phyloP scores from a whole-genome alignment of 257 asterid genomes.

The Solanum neorickii region DNA sequence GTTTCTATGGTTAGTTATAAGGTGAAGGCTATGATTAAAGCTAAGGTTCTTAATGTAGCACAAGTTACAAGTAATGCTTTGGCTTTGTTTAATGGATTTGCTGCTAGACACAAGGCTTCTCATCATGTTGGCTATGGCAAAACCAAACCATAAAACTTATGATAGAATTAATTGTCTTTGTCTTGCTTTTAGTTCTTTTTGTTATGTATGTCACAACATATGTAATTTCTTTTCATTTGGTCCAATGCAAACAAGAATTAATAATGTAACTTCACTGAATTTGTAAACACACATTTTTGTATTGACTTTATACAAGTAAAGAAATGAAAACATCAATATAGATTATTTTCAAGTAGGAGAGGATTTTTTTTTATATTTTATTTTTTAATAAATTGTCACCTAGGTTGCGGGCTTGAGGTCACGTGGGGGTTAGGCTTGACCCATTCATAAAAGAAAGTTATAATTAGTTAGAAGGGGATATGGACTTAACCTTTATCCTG shows the following conservation, averaged over 20 bases:
- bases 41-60: constrained; percentile 51
- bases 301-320: neutral
- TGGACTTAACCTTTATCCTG: too few species aligned
- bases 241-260: neutral
- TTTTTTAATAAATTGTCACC: too few species aligned
- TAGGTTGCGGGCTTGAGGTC: too few species aligned
- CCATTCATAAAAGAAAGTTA: too few species aligned
- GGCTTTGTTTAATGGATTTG: constrained; percentile 45
- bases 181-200: neutral
- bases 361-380: neutral
- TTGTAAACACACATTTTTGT: neutral
- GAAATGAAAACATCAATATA: neutral
- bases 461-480: too few species aligned
- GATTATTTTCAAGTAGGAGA: neutral
- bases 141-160: neutral
- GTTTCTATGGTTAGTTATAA: constrained; percentile 24
- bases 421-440: too few species aligned
- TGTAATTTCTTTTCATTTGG: neutral
- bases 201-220: neutral
- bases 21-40: constrained; percentile 28
- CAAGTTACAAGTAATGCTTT: constrained; percentile 42
- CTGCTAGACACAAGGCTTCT: constrained; percentile 23
- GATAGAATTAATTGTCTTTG: neutral
- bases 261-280: neutral
- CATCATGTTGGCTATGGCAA: neutral